A percentile compares a stretch with the other conserved stretches of the same genome.
These are phyloP conservation scores for Cucurbita pepo DNA, from an alignment of 306 rosid genomes.

Conservation along the genomic window DNA sequence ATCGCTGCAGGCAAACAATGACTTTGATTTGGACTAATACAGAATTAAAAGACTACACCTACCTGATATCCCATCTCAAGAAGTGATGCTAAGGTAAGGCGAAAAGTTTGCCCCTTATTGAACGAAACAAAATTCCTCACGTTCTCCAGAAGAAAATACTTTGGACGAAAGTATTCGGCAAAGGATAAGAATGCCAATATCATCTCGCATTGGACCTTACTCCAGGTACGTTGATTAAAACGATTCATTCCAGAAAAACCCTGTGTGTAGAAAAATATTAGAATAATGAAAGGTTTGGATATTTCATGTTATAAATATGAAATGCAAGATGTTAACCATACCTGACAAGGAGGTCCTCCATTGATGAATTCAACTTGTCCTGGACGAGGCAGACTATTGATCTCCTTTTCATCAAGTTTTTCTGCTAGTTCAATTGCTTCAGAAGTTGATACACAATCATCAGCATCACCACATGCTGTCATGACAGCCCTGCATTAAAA, in stretches of 20 bases:
- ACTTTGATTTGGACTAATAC: background rate
- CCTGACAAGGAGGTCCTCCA: constrained; percentile 99
- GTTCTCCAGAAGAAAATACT: constrained; percentile 83
- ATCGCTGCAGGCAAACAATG: background rate
- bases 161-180: constrained; percentile 92
- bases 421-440: constrained; percentile 73
- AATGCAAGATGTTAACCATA: constrained; percentile 10
- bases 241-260: constrained; percentile 99
- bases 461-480: constrained; percentile 75
- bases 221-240: constrained; percentile 82
- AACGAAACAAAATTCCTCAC: constrained; percentile 90
- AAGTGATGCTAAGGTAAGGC: constrained; percentile 74
- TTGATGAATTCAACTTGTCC: constrained; percentile 94
- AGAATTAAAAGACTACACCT: background rate
- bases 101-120: constrained; percentile 91
- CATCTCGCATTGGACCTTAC: constrained; percentile 99
- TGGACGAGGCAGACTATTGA: constrained; percentile 56
- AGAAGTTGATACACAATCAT: constrained; percentile 72
- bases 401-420: constrained; percentile 36
- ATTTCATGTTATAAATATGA: background rate
- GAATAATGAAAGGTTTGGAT: background rate
- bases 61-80: constrained; percentile 99
- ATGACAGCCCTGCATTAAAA: constrained; percentile 64
- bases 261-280: constrained; percentile 18
- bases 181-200: constrained; percentile 86